Base-by-base conservation (phyloP, 139 green algal genomes). In the Chlamydomonas applanata region DNA sequence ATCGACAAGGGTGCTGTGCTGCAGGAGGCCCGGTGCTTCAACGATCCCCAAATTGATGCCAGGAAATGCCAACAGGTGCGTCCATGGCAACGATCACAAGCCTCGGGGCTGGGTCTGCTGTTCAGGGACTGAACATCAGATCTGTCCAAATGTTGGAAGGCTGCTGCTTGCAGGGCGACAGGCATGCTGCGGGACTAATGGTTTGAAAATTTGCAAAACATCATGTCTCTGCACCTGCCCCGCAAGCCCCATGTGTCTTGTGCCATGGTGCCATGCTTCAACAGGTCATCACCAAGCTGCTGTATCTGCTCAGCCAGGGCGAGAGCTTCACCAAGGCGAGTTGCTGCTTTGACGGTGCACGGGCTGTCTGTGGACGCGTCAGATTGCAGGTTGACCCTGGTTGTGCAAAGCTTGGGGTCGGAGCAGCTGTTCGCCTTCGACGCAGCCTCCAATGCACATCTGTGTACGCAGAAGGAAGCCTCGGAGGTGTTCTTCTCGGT, bases 1-100 rank as follows among this genome's bases (percentile, higher is more conserved):
- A 99, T 99, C 33, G 96, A 99, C 81, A 99, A 99, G 85, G 95
- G 94, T 1, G 88, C 90, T 19, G 96, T 99, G n/a, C 87, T 99
- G 33, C 96, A 99, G 83, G 96, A 99, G 76, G 89, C 95, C 4
- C 84, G 75, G 1, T 76, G 68, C 45, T 99, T 99, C 81, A 95
- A 99, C 74, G 92, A 98, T 67, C 80, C 90, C 0, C 92, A 98
- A 61, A 87, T 98, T 34, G 96, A 99, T 77, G 76, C 95, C 22
- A 83, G 96, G 9, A 80, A 82, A 57, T 99, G 96, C 74, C 91
- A 96, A 78, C 94, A 98, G 89, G 93, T 97, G 36, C 24, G 59
- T 14, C 14, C 27, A 65, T 20, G 33, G 54, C 27, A 32, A 32
- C 1, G 36, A 64, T 59, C 32, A 74, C 3, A 56, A 7, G 4